Percentiles rank a stretch among this genome's conserved stretches.
Evolutionary conservation across 176 grass and related monocot species (phyloP).

Genomic region (Phoenix dactylifera): DNA sequence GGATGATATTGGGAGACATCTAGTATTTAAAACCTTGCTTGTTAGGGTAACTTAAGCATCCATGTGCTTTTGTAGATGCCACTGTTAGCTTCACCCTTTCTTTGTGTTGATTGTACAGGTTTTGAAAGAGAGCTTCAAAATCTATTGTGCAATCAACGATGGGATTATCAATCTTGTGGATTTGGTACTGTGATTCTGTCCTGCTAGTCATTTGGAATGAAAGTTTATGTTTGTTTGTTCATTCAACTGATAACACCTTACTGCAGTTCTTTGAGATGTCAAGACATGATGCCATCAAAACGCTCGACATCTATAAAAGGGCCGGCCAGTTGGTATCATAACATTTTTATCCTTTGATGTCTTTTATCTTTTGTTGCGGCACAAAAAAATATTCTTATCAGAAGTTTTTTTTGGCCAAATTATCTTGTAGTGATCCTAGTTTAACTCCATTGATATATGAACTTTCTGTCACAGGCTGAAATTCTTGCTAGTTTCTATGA

Average conservation of each 20-base stretch:
- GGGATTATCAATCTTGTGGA: slow-evolving; percentile 87
- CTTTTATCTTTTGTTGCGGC: background rate
- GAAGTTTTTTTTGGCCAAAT: background rate
- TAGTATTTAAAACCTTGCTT: no score
- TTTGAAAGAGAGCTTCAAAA: slow-evolving; percentile 91
- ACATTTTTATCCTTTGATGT: no score
- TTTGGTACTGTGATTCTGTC: slow-evolving; percentile 26
- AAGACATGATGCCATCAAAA: slow-evolving; percentile 79
- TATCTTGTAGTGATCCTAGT: background rate
- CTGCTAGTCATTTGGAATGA: background rate
- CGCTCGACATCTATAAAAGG: slow-evolving; percentile 60
- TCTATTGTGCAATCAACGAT: slow-evolving; percentile 83
- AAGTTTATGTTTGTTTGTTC: background rate
- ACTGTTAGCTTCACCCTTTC: background rate
- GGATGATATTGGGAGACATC: no score
- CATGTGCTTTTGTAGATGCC: no score
- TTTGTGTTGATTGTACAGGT: slow-evolving; percentile 24
- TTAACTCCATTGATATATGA: background rate
- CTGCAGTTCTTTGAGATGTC: slow-evolving; percentile 79
- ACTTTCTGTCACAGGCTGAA: slow-evolving; percentile 41
- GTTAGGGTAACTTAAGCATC: no score
- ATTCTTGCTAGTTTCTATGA: slow-evolving; percentile 70
- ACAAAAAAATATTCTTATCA: background rate
- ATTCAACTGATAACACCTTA: background rate
- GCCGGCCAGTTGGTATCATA: slow-evolving; percentile 45